Evolutionary conservation across 2,329 filamentous ascomycete genomes (phyloP).

Genomic region (Phaeosphaeriaceae sp.): DNA sequence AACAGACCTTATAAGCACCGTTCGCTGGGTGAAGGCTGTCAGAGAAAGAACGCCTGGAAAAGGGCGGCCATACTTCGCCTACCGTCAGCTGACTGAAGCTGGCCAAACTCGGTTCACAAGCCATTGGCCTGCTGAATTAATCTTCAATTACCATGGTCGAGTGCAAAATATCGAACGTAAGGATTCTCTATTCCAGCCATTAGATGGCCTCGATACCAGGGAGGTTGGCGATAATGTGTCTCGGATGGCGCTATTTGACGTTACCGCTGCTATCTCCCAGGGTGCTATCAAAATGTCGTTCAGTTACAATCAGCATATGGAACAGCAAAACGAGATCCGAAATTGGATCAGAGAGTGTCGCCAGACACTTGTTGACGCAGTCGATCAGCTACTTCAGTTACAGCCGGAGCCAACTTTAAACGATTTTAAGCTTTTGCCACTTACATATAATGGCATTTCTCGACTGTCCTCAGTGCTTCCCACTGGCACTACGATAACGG

Average conservation of each 20-base stretch:
- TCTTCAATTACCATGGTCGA: slow-evolving; percentile 43
- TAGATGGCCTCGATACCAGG: slow-evolving; percentile 26
- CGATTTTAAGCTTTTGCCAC: slow-evolving; percentile 39
- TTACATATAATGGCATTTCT: slow-evolving; percentile 39
- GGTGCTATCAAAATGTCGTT: slow-evolving; percentile 42
- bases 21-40: slow-evolving; percentile 43
- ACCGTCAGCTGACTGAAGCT: slow-evolving; percentile 31
- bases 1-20: slow-evolving; percentile 39
- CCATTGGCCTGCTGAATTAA: slow-evolving; percentile 43
- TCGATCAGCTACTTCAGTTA: slow-evolving; percentile 36
- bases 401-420: slow-evolving; percentile 34
- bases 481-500: slow-evolving; percentile 19
- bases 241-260: slow-evolving; percentile 40
- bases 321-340: slow-evolving; percentile 34
- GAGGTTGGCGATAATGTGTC: slow-evolving; percentile 37
- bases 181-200: slow-evolving; percentile 31
- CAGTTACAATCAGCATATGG: slow-evolving; percentile 40
- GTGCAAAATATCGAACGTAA: slow-evolving; percentile 40
- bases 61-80: slow-evolving; percentile 42
- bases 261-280: slow-evolving; percentile 37
- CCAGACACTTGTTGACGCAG: slow-evolving; percentile 37
- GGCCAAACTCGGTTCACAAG: slow-evolving; percentile 33
- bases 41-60: slow-evolving; percentile 40
- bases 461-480: slow-evolving; percentile 29
- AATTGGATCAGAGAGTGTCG: slow-evolving; percentile 38